These are phyloP conservation scores for Verbascum thapsus DNA, from an alignment of 257 asterid genomes.

Conservation along the genomic window DNA sequence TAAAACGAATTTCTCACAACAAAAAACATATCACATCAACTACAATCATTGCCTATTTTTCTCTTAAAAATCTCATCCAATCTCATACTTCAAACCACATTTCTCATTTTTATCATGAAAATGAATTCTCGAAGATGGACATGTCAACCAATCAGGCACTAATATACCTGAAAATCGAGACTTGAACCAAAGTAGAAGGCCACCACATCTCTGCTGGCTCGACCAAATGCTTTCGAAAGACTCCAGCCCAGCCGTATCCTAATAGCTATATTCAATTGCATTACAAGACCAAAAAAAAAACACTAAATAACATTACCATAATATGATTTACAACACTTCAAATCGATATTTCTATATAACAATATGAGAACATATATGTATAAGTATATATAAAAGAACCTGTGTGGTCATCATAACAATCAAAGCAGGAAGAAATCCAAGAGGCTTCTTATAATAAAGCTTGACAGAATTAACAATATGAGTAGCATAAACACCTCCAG, in stretches of 20 bases:
- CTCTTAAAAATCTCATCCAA: too few species aligned
- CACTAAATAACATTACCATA: too few species aligned
- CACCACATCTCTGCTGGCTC: slow-evolving; percentile 76
- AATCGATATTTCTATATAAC: too few species aligned
- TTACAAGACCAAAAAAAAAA: too few species aligned
- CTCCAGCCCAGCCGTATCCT: slow-evolving; percentile 73
- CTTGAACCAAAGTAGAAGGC: slow-evolving; percentile 54
- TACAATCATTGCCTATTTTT: too few species aligned
- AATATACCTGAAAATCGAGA: slow-evolving; percentile 58
- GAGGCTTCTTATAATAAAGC: slow-evolving; percentile 43
- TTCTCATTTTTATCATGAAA: too few species aligned
- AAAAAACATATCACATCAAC: too few species aligned
- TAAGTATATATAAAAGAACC: slow-evolving; percentile 11
- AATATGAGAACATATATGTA: neutral
- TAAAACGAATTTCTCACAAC: too few species aligned
- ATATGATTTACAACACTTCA: too few species aligned
- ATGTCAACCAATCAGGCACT: too few species aligned
- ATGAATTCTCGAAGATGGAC: too few species aligned
- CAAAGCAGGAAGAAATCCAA: slow-evolving; percentile 39
- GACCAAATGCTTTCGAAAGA: slow-evolving; percentile 47
- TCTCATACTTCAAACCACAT: too few species aligned
- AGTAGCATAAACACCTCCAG: slow-evolving; percentile 52
- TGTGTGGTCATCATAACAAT: slow-evolving; percentile 52
- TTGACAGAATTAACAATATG: slow-evolving; percentile 52
- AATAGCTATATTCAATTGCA: slow-evolving; percentile 34